phyloP scores from a whole-genome alignment of 2,329 filamentous ascomycete genomes.

The Huntiella savannae region DNA sequence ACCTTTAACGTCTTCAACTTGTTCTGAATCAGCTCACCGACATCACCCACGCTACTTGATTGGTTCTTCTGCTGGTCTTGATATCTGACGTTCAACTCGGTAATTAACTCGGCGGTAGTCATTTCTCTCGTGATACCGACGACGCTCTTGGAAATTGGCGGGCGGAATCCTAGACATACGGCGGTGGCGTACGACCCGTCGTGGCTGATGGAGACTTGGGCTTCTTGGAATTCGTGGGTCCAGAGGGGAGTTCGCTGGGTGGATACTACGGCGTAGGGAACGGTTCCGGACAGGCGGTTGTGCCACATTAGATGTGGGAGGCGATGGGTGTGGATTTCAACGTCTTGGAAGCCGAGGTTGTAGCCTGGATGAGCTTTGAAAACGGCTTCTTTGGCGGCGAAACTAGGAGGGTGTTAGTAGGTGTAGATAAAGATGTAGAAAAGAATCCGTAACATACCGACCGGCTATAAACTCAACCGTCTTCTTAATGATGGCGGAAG shows the following conservation, averaged over 20 bases:
- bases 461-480: not conserved
- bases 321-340: slow-evolving; percentile 23
- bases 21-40: not conserved
- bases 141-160: not conserved
- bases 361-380: slow-evolving; percentile 51
- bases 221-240: slow-evolving; percentile 25
- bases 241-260: not conserved
- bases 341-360: slow-evolving; percentile 40
- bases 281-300: not conserved
- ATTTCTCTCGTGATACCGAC: not conserved
- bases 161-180: slow-evolving; percentile 33
- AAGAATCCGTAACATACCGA: not conserved
- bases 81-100: not conserved
- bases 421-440: no score
- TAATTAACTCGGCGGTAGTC: not conserved
- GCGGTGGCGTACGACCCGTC: slow-evolving; percentile 68
- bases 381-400: slow-evolving; percentile 56
- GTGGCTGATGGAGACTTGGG: slow-evolving; percentile 66
- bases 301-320: not conserved
- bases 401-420: slow-evolving; percentile 22
- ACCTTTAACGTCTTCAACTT: not conserved
- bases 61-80: not conserved
- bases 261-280: slow-evolving; percentile 4
- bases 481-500: not conserved
- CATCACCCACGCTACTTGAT: no score